Conservation (phyloP, 2,329 filamentous ascomycete genomes). For the Pestalotiopsis sp. region DNA sequence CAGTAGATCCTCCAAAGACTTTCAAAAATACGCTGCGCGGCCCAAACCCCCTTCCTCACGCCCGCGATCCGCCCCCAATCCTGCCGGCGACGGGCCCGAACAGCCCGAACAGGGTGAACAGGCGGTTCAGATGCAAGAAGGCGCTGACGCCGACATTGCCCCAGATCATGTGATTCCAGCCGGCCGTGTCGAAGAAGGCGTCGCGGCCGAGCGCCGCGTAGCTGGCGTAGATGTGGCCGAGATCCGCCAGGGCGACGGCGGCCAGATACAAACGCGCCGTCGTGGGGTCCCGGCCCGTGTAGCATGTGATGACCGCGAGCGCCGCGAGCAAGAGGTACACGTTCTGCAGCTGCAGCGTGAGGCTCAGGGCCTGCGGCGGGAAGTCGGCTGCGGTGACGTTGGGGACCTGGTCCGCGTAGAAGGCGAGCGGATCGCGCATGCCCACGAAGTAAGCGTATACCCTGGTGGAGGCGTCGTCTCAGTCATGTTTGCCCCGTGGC, state of each 20-base stretch:
- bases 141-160: constrained; percentile 29
- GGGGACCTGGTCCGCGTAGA: constrained; percentile 30
- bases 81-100: constrained; percentile 23
- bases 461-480: constrained; percentile 16
- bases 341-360: constrained; percentile 32
- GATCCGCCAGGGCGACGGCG: constrained; percentile 35
- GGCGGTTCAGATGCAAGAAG: constrained; percentile 30
- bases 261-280: constrained; percentile 29
- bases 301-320: constrained; percentile 32
- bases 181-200: constrained; percentile 23
- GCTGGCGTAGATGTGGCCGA: constrained; percentile 36
- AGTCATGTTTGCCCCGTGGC: not conserved
- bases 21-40: not conserved
- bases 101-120: constrained; percentile 27
- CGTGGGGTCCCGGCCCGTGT: constrained; percentile 19
- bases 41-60: not conserved
- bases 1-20: no score
- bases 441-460: constrained; percentile 26
- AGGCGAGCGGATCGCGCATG: constrained; percentile 28
- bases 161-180: constrained; percentile 34
- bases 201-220: constrained; percentile 32
- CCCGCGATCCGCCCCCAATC: not conserved
- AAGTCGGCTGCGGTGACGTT: constrained; percentile 19
- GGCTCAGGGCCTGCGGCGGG: constrained; percentile 23
- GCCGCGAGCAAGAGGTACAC: constrained; percentile 34